Percentiles rank a stretch among this genome's conserved stretches.
Evolutionary conservation across 1,284 basidiomycete species (phyloP).

Genomic region (Apiotrichum veenhuisii): DNA sequence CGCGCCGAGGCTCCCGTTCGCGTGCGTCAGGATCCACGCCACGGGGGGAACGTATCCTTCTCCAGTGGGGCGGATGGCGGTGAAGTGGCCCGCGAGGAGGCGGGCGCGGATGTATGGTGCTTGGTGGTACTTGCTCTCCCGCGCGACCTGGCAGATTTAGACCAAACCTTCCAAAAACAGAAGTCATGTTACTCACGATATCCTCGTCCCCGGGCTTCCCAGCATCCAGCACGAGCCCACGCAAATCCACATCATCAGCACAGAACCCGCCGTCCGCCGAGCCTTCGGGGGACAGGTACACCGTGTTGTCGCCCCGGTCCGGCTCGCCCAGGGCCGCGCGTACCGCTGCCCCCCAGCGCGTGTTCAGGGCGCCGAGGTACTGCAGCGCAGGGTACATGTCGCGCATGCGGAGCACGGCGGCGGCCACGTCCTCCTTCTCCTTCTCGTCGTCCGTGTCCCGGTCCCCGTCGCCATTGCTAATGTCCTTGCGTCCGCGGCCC

Average conservation of each 20-base stretch:
- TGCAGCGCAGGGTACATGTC: background rate
- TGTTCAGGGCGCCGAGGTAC: conserved; percentile 14
- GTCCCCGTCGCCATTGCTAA: background rate
- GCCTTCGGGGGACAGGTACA: background rate
- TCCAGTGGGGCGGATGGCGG: conserved; percentile 6
- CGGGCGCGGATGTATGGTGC: conserved; percentile 7
- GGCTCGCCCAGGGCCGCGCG: background rate
- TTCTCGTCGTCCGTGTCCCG: background rate
- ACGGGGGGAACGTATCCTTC: conserved; percentile 15
- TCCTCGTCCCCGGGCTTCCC: conserved; percentile 16
- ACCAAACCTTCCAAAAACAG: too few relatives aligned
- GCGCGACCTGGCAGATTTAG: too few relatives aligned
- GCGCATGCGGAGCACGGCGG: conserved; percentile 1
- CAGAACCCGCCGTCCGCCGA: background rate
- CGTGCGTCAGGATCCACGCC: conserved; percentile 25
- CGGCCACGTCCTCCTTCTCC: too few relatives aligned
- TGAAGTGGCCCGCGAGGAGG: background rate
- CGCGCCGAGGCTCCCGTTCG: conserved; percentile 24
- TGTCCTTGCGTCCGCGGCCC: too few relatives aligned
- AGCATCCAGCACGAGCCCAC: conserved; percentile 5
- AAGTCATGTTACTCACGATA: conserved; percentile 13
- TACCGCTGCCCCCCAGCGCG: conserved; percentile 11
- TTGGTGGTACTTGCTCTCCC: conserved; percentile 5
- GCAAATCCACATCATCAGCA: background rate
- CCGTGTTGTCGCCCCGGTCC: background rate